Conservation (phyloP, 78 protist species). For the Dictyostelium discoideum region dicty_2.7 NC_007089.4:5449001-5449500, state of each 20-base stretch:
- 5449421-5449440: not conserved
- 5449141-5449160: not conserved
- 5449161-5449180: not conserved
- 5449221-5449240: not conserved
- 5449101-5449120: not conserved
- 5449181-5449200: not conserved
- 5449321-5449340: conserved; percentile 2
- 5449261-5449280: not conserved
- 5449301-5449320: not conserved
- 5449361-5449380: not conserved
- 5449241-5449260: conserved; percentile 12
- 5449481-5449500: conserved; percentile 9
- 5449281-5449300: not conserved
- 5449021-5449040: not conserved
- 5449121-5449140: conserved; percentile 3
- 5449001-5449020: not conserved
- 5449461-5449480: conserved; percentile 7
- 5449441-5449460: not conserved
- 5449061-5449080: not conserved
- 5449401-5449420: not conserved
- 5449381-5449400: not conserved
- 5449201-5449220: not conserved
- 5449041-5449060: not conserved
- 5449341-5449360: not conserved
- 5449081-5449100: not conserved